A percentile compares a stretch with the other conserved stretches of the same genome.
Conservation (phyloP, 1,284 basidiomycete species). For the Puccinia horiana region DNA sequence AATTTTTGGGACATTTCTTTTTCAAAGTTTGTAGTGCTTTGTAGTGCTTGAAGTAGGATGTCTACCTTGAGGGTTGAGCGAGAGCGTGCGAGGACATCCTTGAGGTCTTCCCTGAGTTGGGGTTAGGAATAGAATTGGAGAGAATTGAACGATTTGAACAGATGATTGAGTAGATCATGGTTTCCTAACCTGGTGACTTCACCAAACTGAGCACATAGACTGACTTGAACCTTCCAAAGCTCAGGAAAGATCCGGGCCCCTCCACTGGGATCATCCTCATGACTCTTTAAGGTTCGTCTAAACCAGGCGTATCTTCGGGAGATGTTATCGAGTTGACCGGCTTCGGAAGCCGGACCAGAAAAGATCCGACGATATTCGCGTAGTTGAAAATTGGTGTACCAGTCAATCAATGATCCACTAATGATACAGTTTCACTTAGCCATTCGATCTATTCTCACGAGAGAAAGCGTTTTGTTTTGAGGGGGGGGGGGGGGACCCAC, state of each 20-base stretch:
- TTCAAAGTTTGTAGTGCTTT: slow-evolving; percentile 84
- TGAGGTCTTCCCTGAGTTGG: slow-evolving; percentile 59
- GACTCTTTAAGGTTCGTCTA: slow-evolving; percentile 78
- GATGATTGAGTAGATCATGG: neutral
- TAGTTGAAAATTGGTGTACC: slow-evolving; percentile 84
- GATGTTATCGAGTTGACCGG: slow-evolving; percentile 94
- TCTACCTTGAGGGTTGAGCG: slow-evolving; percentile 71
- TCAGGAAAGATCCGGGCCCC: slow-evolving; percentile 72
- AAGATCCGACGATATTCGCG: slow-evolving; percentile 98
- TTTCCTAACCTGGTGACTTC: slow-evolving; percentile 74
- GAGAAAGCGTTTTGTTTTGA: neutral
- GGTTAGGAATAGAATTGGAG: neutral
- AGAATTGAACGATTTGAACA: neutral
- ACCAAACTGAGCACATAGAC: slow-evolving; percentile 76
- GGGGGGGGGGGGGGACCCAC: too few species aligned
- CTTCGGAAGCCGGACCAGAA: slow-evolving; percentile 75
- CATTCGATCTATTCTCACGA: neutral
- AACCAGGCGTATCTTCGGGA: slow-evolving; percentile 95
- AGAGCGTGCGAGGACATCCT: slow-evolving; percentile 62
- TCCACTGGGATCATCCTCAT: slow-evolving; percentile 74
- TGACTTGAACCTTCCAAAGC: slow-evolving; percentile 78
- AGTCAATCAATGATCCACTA: slow-evolving; percentile 71
- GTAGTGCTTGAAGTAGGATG: slow-evolving; percentile 76
- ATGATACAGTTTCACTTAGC: neutral
- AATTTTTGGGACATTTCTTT: slow-evolving; percentile 63